A percentile compares a stretch with the other conserved stretches of the same genome.
Conservation (phyloP, 1,139 yeast genomes). For the Taphrina wiesneri region DNA sequence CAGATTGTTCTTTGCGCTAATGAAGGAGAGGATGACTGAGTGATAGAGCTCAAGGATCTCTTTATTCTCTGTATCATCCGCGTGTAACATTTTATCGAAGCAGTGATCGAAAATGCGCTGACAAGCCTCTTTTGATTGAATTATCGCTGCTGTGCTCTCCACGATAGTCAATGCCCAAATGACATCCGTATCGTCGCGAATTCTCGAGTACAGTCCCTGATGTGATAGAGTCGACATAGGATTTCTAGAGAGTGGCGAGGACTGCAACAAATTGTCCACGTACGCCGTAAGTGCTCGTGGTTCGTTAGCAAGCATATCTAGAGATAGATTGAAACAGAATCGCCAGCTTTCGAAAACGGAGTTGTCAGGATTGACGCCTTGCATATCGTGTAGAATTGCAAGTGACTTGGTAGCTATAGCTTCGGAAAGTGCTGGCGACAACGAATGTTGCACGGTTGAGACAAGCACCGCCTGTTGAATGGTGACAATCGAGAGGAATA, state of each 20-base stretch:
- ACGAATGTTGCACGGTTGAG: neutral
- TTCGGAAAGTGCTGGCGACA: neutral
- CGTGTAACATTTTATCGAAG: neutral
- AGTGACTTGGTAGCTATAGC: neutral
- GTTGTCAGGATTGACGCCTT: slow-evolving; percentile 22
- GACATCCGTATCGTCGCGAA: neutral
- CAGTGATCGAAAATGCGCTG: slow-evolving; percentile 2
- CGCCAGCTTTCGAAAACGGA: slow-evolving; percentile 28
- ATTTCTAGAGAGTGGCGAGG: neutral
- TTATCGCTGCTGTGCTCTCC: neutral
- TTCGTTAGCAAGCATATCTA: slow-evolving; percentile 9
- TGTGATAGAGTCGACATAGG: neutral
- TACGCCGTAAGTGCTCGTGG: neutral
- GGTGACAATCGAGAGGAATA: slow-evolving; percentile 8
- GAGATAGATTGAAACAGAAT: slow-evolving; percentile 4
- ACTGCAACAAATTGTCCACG: neutral
- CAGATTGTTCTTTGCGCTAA: neutral
- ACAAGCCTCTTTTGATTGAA: neutral
- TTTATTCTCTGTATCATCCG: neutral
- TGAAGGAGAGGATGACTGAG: slow-evolving; percentile 21
- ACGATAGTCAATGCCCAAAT: slow-evolving; percentile 11
- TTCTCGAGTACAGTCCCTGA: neutral
- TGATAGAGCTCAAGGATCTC: neutral
- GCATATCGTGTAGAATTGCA: slow-evolving; percentile 5
- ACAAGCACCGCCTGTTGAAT: slow-evolving; percentile 1